Evolutionary conservation across 345 rosid species (phyloP), one percentile per base, ranked within the genome.

Genomic region (Lepidium aucheri): DNA sequence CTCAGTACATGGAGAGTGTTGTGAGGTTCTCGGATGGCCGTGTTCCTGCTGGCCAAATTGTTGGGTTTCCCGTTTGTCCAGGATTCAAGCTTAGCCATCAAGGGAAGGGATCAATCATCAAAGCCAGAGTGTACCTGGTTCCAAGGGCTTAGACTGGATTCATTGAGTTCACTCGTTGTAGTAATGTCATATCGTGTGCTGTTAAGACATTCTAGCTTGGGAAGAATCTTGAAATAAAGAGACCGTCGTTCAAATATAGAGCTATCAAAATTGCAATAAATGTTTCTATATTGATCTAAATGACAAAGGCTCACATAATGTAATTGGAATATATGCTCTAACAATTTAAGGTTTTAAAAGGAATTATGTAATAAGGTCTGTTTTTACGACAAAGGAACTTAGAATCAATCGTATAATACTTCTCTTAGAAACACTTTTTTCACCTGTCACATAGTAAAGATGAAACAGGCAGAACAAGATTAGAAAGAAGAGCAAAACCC

Each of bases 1-100:
- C 92, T 39, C 82, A 78, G 74, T 88, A 88, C 65, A 88, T 88
- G 97, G 97, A 90, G 61, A 94, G 96, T 44, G 96, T 84, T 1
- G 83, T 85, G 69, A 88, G 76, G 60, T 74, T 86, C 60, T 70
- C 90, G 0, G 63, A 85, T 44, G 95, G 93, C 10, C 70, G 67
- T 20, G 74, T 84, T 39, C 95, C 91, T 8, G 82, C 85, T 0
- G 89, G 89, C 69, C 97, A 84, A 69, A 53, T 80, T 2, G 97
- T 94, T 1, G 97, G 89, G 32, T 94, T 88, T 65, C 89, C 95
- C 0, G 92, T 90, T 24, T 77, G 86, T 62, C 99, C 99, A 3
- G 99, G 97, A 26, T 94, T 94, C 80, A 90, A 82, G 77, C 83
- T 90, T 9, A 89, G 89, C 70, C 88, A 78, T 65, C 69, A 74